These are phyloP conservation scores for Chaetomium strumarium DNA, from an alignment of 2,329 filamentous ascomycete genomes.

Conservation along the genomic window DNA sequence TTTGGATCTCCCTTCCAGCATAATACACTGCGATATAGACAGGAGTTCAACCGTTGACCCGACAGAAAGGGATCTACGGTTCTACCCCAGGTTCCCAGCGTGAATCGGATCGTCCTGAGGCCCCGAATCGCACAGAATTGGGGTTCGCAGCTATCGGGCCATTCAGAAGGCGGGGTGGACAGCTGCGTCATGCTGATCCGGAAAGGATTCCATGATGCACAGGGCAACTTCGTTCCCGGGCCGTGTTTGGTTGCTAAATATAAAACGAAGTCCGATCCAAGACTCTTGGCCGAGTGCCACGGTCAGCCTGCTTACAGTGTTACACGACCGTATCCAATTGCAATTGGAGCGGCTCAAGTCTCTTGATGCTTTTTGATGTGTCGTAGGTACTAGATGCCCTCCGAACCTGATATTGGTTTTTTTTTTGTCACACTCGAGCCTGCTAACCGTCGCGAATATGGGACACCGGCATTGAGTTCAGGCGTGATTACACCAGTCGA, in stretches of 20 bases:
- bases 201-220: neutral
- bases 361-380: no score
- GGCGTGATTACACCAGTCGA: no score
- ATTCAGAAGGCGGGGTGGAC: neutral
- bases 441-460: no score
- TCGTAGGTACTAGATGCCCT: no score
- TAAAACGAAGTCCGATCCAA: neutral
- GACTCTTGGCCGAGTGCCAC: conserved; percentile 10
- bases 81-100: neutral
- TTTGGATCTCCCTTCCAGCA: neutral
- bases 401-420: no score
- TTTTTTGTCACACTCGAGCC: no score
- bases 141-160: conserved; percentile 3
- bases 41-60: neutral
- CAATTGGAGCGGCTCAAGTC: neutral
- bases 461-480: no score
- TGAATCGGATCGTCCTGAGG: neutral
- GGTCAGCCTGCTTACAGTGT: conserved; percentile 1
- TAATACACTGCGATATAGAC: neutral
- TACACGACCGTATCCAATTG: neutral
- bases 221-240: conserved; percentile 11
- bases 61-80: neutral
- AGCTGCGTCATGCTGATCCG: neutral
- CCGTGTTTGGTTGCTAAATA: conserved; percentile 16
- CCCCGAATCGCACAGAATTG: conserved; percentile 2